Evolutionary conservation across 495 filamentous ascomycete species (phyloP).

Genomic region (Talaromyces wortmannii): DNA sequence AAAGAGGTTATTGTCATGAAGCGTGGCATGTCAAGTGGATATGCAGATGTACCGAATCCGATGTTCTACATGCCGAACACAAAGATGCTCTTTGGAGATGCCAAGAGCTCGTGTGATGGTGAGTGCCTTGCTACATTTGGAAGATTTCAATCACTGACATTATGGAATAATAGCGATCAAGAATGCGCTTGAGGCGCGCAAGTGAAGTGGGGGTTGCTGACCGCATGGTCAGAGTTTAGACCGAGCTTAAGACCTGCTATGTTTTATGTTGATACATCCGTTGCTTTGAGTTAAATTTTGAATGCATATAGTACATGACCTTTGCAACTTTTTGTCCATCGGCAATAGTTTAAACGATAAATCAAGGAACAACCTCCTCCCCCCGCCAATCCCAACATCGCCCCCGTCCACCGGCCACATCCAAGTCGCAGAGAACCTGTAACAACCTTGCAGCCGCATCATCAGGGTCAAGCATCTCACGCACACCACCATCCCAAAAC

Average conservation of each 20-base stretch:
- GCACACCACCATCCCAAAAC: conserved; percentile 54
- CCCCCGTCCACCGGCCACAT: conserved; percentile 46
- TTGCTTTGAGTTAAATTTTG: no score
- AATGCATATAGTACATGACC: no score
- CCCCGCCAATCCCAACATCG: conserved; percentile 75
- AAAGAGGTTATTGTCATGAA: conserved; percentile 88
- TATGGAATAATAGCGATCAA: conserved; percentile 27
- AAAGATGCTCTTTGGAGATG: conserved; percentile 81
- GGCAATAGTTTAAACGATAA: background rate
- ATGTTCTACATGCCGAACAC: conserved; percentile 84
- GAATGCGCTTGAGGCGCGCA: conserved; percentile 29
- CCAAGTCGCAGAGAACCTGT: conserved; percentile 41
- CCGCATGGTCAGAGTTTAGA: no score
- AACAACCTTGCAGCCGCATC: conserved; percentile 56
- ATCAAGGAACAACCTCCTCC: conserved; percentile 57
- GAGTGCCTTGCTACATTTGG: conserved; percentile 5
- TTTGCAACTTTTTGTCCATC: no score
- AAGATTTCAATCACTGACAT: background rate
- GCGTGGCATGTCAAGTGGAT: conserved; percentile 72
- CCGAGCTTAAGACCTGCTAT: no score
- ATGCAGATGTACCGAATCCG: conserved; percentile 78
- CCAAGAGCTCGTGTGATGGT: conserved; percentile 70
- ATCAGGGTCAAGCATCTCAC: conserved; percentile 52
- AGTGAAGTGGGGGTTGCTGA: conserved; percentile 6
- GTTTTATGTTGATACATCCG: no score